These are phyloP conservation scores for Corrigiola litoralis DNA, from an alignment of 179 eudicot species.

Conservation along the genomic window DNA sequence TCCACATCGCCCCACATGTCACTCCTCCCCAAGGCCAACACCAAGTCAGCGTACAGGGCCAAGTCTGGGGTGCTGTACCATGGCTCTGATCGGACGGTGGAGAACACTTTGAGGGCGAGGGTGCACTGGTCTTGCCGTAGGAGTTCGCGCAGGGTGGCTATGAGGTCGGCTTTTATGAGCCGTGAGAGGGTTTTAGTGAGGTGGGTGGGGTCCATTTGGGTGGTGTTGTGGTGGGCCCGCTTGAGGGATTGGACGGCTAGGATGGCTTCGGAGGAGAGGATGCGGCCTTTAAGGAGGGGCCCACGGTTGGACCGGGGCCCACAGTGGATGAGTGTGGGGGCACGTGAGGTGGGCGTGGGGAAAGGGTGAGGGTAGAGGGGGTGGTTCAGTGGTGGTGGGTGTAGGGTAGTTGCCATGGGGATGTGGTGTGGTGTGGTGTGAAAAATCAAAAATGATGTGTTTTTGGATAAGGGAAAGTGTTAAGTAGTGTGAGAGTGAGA, in stretches of 20 bases:
- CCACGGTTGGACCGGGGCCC: slow-evolving; percentile 80
- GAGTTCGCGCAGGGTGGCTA: slow-evolving; percentile 74
- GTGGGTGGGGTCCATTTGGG: slow-evolving; percentile 17
- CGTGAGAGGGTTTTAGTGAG: slow-evolving; percentile 41
- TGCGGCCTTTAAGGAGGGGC: slow-evolving; percentile 69
- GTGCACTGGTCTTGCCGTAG: slow-evolving; percentile 61
- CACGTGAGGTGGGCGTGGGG: not conserved
- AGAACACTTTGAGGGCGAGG: slow-evolving; percentile 58
- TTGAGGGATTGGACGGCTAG: slow-evolving; percentile 83
- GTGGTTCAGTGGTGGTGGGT: slow-evolving; percentile 27
- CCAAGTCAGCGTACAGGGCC: slow-evolving; percentile 39
- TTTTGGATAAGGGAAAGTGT: not conserved
- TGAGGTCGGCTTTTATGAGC: slow-evolving; percentile 69
- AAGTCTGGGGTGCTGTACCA: slow-evolving; percentile 50
- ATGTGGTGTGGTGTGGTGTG: not conserved
- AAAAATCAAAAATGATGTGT: not conserved
- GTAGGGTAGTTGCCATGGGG: slow-evolving; percentile 14
- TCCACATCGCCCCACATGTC: slow-evolving; percentile 56
- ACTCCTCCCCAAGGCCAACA: slow-evolving; percentile 37
- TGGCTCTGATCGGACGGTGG: slow-evolving; percentile 49
- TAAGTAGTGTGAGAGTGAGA: no score
- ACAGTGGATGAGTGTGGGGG: slow-evolving; percentile 35
- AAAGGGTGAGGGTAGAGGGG: slow-evolving; percentile 11
- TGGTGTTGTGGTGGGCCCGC: slow-evolving; percentile 40
- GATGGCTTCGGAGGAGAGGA: slow-evolving; percentile 76